Evolutionary conservation across 2,329 filamentous ascomycete species (phyloP).

Genomic region (Botryosphaeria dothidea): DNA sequence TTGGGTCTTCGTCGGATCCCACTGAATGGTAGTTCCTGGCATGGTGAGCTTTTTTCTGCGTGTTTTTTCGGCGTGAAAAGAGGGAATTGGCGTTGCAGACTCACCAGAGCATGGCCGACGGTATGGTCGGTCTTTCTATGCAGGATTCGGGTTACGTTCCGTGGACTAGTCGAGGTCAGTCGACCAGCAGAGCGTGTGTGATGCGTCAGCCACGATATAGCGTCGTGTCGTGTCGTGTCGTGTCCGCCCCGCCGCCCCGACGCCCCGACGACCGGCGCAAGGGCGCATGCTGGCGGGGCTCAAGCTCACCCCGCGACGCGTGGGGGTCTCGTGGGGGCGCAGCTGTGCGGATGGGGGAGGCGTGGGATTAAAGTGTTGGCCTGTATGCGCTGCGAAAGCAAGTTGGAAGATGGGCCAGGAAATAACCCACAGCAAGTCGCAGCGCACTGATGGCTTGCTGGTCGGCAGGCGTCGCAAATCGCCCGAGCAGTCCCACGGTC

Average conservation of each 20-base stretch:
- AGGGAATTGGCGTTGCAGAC: background rate
- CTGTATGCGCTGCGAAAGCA: rapidly evolving
- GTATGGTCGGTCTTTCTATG: background rate
- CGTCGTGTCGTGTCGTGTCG: background rate
- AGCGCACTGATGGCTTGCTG: background rate
- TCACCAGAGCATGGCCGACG: background rate
- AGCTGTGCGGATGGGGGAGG: conserved; percentile 29
- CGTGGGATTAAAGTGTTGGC: conserved; percentile 10
- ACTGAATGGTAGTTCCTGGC: background rate
- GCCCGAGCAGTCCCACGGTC: background rate
- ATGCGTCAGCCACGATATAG: background rate
- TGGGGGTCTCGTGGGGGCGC: conserved; percentile 27
- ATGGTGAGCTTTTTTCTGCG: background rate
- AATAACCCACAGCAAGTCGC: background rate
- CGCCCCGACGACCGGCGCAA: background rate
- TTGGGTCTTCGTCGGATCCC: background rate
- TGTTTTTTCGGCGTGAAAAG: no score
- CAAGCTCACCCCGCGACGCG: conserved; percentile 11
- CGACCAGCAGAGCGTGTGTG: background rate
- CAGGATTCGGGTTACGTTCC: background rate
- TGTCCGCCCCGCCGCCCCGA: background rate
- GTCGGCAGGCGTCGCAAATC: conserved; percentile 3
- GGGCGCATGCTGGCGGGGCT: background rate
- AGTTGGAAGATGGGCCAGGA: background rate
- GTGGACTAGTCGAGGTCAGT: background rate